Evolutionary conservation across 768 basidiomycete species (phyloP), one percentile per base, ranked within the genome.

Genomic region (Daedaleopsis sinensis): DNA sequence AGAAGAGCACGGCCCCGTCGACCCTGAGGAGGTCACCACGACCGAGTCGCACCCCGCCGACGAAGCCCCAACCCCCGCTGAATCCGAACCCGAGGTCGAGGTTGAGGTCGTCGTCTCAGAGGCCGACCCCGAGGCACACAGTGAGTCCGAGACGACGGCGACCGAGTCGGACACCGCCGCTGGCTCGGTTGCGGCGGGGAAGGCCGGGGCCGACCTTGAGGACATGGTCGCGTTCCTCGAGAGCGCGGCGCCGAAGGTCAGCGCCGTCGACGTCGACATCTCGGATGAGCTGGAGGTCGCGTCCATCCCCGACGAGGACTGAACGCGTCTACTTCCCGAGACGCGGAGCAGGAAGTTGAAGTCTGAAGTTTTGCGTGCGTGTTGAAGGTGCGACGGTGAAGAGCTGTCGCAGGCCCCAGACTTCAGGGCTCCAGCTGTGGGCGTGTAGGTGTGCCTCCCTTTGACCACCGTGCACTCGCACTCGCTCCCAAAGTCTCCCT

Each of bases 201-300:
- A 64, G 58, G 11, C 43, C 16, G 15, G 79, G 71, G 71, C 76
- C 56, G 84, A 88, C 35, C 76, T 88, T 35, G 89, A 85, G 71
- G 83, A 84, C 57, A 84, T 90, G 55, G 84, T 91, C 62, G 84
- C 80, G 66, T 78, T 90, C 65, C 83, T 91, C 13, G 86, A 91
- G 73, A 68, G 78, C 1, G 48, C 37, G 55, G 57, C 24, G 13
- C 32, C 21, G 9, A 32, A 24, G n/a, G 46, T 59, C 48, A 68
- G 67, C 62, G 54, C 61, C 32, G 44, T 43, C 32, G 23, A 32
- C 46, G 62, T 68, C 39, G 58, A 63, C 23, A 68, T 69, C 48
- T 59, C 66, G 37, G 64, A 67, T 38, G 57, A 61, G 55, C 6
- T 63, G 39, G 66, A 62, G 21, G 52, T 62, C 15, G 66, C 74